A percentile compares a stretch with the other conserved stretches of the same genome.
phyloP scores from a whole-genome alignment of 2,329 filamentous ascomycete species.

The Elsinoe arachidis region DNA sequence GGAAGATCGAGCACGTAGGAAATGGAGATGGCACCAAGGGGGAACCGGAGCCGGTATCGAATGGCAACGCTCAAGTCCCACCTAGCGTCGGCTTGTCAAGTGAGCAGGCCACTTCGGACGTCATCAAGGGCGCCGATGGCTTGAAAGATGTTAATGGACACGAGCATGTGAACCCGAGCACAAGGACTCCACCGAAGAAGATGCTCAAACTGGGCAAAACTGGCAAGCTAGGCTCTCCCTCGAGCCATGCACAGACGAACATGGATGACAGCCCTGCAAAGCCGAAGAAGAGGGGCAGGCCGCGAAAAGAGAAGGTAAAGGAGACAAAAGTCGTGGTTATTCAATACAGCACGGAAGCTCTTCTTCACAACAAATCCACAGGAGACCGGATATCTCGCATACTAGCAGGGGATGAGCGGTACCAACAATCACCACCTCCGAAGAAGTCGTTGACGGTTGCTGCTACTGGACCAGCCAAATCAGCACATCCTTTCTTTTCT shows the following conservation, averaged over 20 bases:
- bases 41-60: too few relatives aligned
- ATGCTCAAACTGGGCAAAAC: constrained; percentile 34
- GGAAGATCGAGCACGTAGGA: constrained; percentile 1
- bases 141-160: background rate
- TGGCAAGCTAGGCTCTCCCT: constrained; percentile 39
- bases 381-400: constrained; percentile 58
- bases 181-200: constrained; percentile 26
- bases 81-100: background rate
- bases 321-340: constrained; percentile 22
- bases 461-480: constrained; percentile 32
- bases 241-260: constrained; percentile 20
- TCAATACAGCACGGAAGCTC: constrained; percentile 45
- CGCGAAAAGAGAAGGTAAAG: constrained; percentile 21
- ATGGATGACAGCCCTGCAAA: constrained; percentile 17
- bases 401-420: constrained; percentile 34
- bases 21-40: background rate
- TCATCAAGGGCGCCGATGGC: too few relatives aligned
- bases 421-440: constrained; percentile 14
- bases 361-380: constrained; percentile 36
- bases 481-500: constrained; percentile 61
- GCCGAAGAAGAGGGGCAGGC: constrained; percentile 23
- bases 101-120: background rate
- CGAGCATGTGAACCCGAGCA: background rate
- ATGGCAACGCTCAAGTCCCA: too few relatives aligned
- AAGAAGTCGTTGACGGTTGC: background rate